Conservation (phyloP, 2,329 filamentous ascomycete species). For the Xenosphaeropsis pyriputrescens region DNA sequence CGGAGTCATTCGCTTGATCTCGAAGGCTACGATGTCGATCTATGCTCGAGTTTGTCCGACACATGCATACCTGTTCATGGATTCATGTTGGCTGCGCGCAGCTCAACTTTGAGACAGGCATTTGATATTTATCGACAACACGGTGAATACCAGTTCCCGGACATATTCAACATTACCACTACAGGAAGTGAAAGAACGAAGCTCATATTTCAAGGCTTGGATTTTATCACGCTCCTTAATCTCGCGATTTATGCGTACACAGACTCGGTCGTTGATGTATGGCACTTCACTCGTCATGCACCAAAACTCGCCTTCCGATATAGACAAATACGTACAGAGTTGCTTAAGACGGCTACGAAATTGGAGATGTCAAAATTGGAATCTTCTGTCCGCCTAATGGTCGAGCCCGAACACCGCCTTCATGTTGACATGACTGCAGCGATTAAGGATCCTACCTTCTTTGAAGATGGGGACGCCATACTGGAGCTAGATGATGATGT, state of each 20-base stretch:
- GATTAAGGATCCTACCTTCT: slow-evolving; percentile 53
- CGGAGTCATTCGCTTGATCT: slow-evolving; percentile 22
- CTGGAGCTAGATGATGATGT: slow-evolving; percentile 58
- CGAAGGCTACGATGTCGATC: slow-evolving; percentile 19
- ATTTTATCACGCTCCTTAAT: slow-evolving; percentile 69
- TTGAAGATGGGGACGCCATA: slow-evolving; percentile 65
- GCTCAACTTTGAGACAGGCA: slow-evolving; percentile 47
- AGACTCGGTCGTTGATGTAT: slow-evolving; percentile 69
- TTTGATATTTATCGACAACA: slow-evolving; percentile 40
- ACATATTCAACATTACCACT: slow-evolving; percentile 42
- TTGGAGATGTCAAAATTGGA: slow-evolving; percentile 62
- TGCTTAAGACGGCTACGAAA: slow-evolving; percentile 71
- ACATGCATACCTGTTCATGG: slow-evolving; percentile 67
- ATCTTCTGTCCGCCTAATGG: slow-evolving; percentile 62
- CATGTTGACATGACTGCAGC: slow-evolving; percentile 57
- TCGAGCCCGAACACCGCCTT: slow-evolving; percentile 45
- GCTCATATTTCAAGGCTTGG: slow-evolving; percentile 54
- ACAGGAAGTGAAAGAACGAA: slow-evolving; percentile 33
- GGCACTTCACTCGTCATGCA: slow-evolving; percentile 57
- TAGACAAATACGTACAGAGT: slow-evolving; percentile 64
- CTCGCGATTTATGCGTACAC: slow-evolving; percentile 69
- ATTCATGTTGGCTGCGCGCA: slow-evolving; percentile 66
- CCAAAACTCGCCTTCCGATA: slow-evolving; percentile 56
- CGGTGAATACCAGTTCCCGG: slow-evolving; percentile 39
- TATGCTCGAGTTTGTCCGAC: slow-evolving; percentile 50